Conservation (phyloP, 1,284 basidiomycete species). For the Pseudozyma flocculosa region DNA sequence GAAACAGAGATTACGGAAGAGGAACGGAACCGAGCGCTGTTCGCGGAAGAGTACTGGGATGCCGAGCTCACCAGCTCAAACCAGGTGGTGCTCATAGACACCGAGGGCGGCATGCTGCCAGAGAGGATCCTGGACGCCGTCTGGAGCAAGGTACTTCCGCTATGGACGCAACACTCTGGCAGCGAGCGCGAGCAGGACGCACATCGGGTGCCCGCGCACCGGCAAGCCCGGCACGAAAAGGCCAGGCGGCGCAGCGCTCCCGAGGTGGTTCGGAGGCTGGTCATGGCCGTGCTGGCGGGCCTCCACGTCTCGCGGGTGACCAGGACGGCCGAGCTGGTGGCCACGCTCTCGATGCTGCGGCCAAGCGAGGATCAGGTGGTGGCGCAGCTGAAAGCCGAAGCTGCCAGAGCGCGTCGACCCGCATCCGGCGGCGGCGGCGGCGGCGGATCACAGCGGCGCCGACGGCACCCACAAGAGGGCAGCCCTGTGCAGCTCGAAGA, state of each 20-base stretch:
- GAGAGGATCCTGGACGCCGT: constrained; percentile 20
- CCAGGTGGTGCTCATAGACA: constrained; percentile 27
- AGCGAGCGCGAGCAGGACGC: too few species aligned
- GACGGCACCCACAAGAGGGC: too few species aligned
- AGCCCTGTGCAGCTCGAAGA: too few species aligned
- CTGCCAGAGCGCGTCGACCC: too few species aligned
- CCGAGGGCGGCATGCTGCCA: constrained; percentile 25
- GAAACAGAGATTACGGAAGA: not conserved
- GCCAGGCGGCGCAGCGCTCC: not conserved
- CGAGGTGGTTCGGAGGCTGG: constrained; percentile 21
- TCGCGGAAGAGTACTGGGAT: constrained; percentile 33
- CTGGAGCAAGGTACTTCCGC: constrained; percentile 9
- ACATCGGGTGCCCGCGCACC: too few species aligned
- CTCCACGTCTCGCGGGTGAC: constrained; percentile 21
- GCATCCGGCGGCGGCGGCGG: too few species aligned
- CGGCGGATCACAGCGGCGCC: too few species aligned
- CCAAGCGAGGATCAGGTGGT: constrained; percentile 14
- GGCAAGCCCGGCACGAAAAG: not conserved
- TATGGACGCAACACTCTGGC: constrained; percentile 6
- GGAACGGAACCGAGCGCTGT: constrained; percentile 1
- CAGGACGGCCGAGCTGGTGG: constrained; percentile 14
- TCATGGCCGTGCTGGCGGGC: constrained; percentile 18
- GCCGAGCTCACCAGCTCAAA: constrained; percentile 21
- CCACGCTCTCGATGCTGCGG: constrained; percentile 18
- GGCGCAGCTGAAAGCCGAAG: not conserved